Base-by-base conservation (phyloP, 2,329 filamentous ascomycete species). In the Cladosporium sp. region DNA sequence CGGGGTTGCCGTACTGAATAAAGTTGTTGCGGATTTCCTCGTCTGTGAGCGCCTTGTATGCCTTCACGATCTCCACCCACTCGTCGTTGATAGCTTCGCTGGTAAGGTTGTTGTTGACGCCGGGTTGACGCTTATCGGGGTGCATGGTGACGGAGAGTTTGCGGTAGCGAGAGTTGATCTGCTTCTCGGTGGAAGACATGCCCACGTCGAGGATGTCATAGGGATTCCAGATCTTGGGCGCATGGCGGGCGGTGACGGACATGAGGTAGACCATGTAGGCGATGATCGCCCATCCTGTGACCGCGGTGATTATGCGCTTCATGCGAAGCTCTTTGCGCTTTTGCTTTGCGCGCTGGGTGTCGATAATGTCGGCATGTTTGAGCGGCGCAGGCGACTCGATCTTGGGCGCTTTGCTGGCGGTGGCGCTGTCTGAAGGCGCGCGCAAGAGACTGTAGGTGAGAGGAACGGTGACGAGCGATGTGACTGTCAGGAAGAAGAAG, bases 1-100 rank as follows among this genome's bases (percentile, higher is more conserved):
- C 95, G 7, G 95, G 95, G 78, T 99, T 93, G 65, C 95, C 95
- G 75, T 91, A 99, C 78, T 96, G 91, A 63, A 97, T 89, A 80
- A 92, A 99, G 83, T 99, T 99, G 81, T 96, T 96, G 75, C 95
- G 91, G 68, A 98, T 87, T 51, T 98, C 95, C 80, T 99, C 96
- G 76, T 99, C 95, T 4, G 96, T 99, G 59, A 99, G 86, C 3
- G 95, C 91, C 81, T 99, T 97, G 86, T 97, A 99, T 7, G 95
- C 95, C 83, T 99, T 99, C 72, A 92, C 95, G 74, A 98, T 87
- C 76, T 98, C 93, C 65, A 98, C 93, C 82, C 95, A 99, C 78
- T 89, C 86, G 67, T 93, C 86, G 79, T 95, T 99, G 73, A 98
- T 86, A 21, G 83, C 85, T 72, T 98, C 93, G 65, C 88, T 73